These are phyloP conservation scores for Tephrocybe sp. DNA, from an alignment of 768 basidiomycete species.

Conservation along the genomic window DNA sequence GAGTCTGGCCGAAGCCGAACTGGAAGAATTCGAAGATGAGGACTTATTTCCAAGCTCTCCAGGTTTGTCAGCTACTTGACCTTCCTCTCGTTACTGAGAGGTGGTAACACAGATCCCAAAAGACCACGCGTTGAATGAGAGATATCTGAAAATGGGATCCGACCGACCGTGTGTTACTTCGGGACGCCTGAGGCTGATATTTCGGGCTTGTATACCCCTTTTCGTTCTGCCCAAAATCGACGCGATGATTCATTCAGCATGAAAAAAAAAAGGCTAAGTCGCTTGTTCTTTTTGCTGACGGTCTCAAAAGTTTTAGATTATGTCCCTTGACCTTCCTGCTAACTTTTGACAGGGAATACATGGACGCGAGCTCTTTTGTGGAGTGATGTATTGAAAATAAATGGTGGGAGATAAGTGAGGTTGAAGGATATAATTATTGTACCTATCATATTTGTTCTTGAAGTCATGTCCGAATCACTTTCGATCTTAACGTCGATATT, in stretches of 20 bases:
- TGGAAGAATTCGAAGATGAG: slow-evolving; percentile 27
- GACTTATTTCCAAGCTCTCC: slow-evolving; percentile 39
- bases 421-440: slow-evolving; percentile 4
- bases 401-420: neutral
- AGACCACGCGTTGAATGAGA: slow-evolving; percentile 17
- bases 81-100: neutral
- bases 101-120: slow-evolving; percentile 11
- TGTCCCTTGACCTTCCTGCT: slow-evolving; percentile 1
- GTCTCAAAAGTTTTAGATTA: slow-evolving; percentile 3
- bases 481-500: neutral
- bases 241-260: neutral
- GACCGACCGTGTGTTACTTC: neutral
- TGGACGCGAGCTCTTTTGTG: too few relatives aligned
- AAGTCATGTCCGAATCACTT: neutral
- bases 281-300: slow-evolving; percentile 10
- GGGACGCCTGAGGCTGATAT: neutral
- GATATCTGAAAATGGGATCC: neutral
- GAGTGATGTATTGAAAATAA: too few relatives aligned
- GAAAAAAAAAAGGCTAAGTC: slow-evolving; percentile 12
- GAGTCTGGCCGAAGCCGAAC: slow-evolving; percentile 39
- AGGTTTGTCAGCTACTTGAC: slow-evolving; percentile 29
- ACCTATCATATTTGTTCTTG: neutral
- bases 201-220: too few relatives aligned
- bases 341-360: slow-evolving; percentile 8
- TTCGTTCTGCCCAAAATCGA: neutral